These are phyloP conservation scores for Bidens hawaiensis DNA, from an alignment of 140 eudicot genomes.

Conservation along the genomic window DNA sequence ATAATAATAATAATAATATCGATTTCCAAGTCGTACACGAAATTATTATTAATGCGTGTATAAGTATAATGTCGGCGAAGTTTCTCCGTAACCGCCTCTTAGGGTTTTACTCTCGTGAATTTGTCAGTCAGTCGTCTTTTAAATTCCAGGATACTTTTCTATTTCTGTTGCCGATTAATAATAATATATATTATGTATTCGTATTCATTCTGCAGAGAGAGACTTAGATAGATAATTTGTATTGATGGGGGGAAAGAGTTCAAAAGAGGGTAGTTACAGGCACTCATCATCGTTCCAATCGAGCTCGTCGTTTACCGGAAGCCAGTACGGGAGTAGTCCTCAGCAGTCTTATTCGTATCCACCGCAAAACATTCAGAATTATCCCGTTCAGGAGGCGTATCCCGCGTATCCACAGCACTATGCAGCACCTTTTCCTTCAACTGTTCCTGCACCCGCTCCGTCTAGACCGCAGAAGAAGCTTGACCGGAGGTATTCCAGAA, in stretches of 20 bases:
- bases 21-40: constrained; percentile 17
- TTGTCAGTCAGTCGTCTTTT: not conserved
- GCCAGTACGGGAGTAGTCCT: constrained; percentile 43
- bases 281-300: constrained; percentile 36
- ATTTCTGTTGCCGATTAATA: constrained; percentile 3
- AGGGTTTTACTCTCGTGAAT: not conserved
- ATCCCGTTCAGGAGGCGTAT: constrained; percentile 54
- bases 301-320: constrained; percentile 47
- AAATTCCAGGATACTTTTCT: not conserved
- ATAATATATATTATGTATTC: no score
- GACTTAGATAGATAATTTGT: constrained; percentile 9
- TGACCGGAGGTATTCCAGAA: constrained; percentile 83
- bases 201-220: constrained; percentile 24
- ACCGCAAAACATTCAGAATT: constrained; percentile 34
- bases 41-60: constrained; percentile 5
- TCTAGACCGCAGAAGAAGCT: constrained; percentile 53
- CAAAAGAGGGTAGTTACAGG: constrained; percentile 42
- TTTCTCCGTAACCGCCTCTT: constrained; percentile 29
- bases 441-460: constrained; percentile 28
- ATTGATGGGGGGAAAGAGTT: constrained; percentile 66
- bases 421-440: constrained; percentile 29
- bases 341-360: constrained; percentile 44
- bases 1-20: not conserved
- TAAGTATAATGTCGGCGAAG: constrained; percentile 22
- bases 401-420: constrained; percentile 45